Base-by-base conservation (phyloP, 305 asterid species). In the Rubia balearica region DNA sequence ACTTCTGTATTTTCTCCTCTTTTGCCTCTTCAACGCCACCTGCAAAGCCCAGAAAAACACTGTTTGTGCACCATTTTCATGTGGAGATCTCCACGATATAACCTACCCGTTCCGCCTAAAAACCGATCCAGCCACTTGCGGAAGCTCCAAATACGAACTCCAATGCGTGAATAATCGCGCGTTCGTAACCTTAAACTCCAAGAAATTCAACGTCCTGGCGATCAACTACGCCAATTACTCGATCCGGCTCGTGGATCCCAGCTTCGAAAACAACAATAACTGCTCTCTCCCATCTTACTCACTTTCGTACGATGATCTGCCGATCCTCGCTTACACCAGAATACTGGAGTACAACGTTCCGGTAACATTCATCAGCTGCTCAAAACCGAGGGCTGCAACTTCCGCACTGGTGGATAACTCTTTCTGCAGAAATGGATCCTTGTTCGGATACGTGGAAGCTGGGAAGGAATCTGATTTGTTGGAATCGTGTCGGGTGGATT, bases 401-500 rank as follows among this genome's bases (percentile, higher is more conserved):
- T 40, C 65, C 6, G 24, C 66, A 4, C 64, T 33, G n/a, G 8
- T 77, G 62, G 77, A 73, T 30, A 64, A 30, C 27, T 65, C 78
- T 8, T 46, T 65, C 59, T 77, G 73, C 42, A 42, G 30, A 33
- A 72, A 61, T 10, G 16, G 21, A 6, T 69, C 74, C 12, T 41
- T 67, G 22, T 76, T 79, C 57, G 78, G 81, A 17, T 87, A 89
- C 46, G 80, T 85, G 33, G 67, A 59, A 40, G 66, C 56, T 0
- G 84, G 79, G 67, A 0, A 0, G 21, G 3, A 80, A 3, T 77
- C 84, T 10, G 85, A 83, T 64, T 55, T 90, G 81, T 87, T 75
- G 72, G 84, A 88, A 17, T 77, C 84, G 0, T 87, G 95, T 43
- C 67, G 83, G 1, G 65, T 86, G 57, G 83, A 80, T 12, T 76